Evolutionary conservation across 2,329 filamentous ascomycete genomes (phyloP), one percentile per base, ranked within the genome.

Genomic region (Aspergillus tamarii): DNA sequence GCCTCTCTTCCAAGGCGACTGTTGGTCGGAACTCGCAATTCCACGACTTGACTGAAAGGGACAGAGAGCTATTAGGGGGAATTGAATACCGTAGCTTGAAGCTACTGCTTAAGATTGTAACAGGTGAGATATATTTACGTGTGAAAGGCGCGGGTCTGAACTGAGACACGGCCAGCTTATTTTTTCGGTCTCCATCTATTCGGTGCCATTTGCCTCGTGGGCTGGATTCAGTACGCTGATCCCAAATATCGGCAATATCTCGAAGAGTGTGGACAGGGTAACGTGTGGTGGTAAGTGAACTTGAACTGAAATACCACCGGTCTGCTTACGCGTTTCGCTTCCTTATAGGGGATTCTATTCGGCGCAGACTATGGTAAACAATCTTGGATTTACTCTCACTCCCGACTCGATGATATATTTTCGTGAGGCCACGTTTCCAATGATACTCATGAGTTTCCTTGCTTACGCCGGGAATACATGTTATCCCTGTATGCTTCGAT

Each of bases 401-500:
- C 83, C 85, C 0, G 83, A 86, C 59, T 86, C 84, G 2, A 85
- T 85, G 83, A 73, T 84, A 14, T 74, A 75, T 0, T 85, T 85
- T 67, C 78, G 77, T 53, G 79, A 81, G 50, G 81, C 83, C 0
- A 75, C 72, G 3, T 80, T 76, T 11, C 77, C 77, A 4, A 69
- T 80, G 66, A 62, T 80, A 1, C 30, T 79, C 39, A 78, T 79
- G 77, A 77, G 74, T n/a, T 78, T 79, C 62, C 72, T 80, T 12
- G 77, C 77, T n/a, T 74, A 75, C 61, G 74, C 76, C 28, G 78
- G 78, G 30, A 77, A 80, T 56, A 80, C 77, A 14, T 70, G 74
- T 54, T 89, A 88, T 62, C 88, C 87, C 60, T 84, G 80, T 48
- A 84, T 84, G 67, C 67, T 84, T 10, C 82, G 88, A 0, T 73